Percentiles rank a stretch among this genome's conserved stretches.
Evolutionary conservation across 2,329 filamentous ascomycete species (phyloP).

Genomic region (Ophiognomonia clavigignenti-juglandacearum): DNA sequence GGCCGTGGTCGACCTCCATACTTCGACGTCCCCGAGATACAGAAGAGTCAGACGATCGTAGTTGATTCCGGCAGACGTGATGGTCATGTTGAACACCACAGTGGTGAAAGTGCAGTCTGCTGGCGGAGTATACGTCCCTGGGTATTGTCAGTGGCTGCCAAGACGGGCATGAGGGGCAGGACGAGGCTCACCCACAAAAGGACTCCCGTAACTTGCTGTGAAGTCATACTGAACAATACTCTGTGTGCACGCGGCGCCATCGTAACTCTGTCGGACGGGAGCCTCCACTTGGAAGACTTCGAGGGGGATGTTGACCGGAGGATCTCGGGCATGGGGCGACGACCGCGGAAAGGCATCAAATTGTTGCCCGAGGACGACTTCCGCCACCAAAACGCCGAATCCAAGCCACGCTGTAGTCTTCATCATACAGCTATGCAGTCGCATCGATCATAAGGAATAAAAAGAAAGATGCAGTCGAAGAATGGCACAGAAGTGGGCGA

Average conservation of each 20-base stretch:
- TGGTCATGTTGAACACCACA: slow-evolving; percentile 73
- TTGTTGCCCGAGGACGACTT: too few relatives aligned
- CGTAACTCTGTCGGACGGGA: slow-evolving; percentile 43
- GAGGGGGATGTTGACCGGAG: slow-evolving; percentile 31
- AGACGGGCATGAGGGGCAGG: background rate
- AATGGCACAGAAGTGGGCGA: too few relatives aligned
- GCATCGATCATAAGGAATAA: too few relatives aligned
- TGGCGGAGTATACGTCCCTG: slow-evolving; percentile 64
- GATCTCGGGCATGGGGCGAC: background rate
- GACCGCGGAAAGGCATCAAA: too few relatives aligned
- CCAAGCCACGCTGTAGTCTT: too few relatives aligned
- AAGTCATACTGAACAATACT: slow-evolving; percentile 67
- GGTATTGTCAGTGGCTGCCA: background rate
- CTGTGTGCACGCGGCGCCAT: slow-evolving; percentile 38
- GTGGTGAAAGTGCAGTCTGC: slow-evolving; percentile 63
- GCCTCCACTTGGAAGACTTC: slow-evolving; percentile 68
- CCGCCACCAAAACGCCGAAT: too few relatives aligned
- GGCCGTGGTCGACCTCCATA: slow-evolving; percentile 79
- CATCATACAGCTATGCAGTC: too few relatives aligned
- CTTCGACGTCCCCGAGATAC: slow-evolving; percentile 70
- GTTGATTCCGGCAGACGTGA: slow-evolving; percentile 65
- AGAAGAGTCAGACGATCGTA: slow-evolving; percentile 72
- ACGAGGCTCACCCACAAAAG: slow-evolving; percentile 58
- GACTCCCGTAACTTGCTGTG: slow-evolving; percentile 64
- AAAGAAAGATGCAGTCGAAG: too few relatives aligned